Base-by-base conservation (phyloP, 1,284 basidiomycete genomes). In the Leccinum pallidistipes region DNA sequence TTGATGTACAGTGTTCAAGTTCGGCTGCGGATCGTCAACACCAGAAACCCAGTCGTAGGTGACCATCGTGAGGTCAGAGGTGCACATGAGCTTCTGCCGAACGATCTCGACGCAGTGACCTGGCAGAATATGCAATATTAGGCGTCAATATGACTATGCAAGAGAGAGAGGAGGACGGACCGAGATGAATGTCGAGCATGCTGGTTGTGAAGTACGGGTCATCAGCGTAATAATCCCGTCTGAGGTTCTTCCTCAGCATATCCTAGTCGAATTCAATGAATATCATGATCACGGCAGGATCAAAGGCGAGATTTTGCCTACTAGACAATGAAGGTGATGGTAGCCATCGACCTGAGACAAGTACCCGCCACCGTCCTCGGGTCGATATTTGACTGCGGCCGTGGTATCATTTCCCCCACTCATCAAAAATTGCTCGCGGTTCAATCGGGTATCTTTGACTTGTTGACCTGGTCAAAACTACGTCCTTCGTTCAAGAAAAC, bases 31-130 rank as follows among this genome's bases (percentile, higher is more conserved):
- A 27, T 29, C 5, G 5, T 31, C 51, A 12, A 45, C 8, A 43
- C 49, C 51, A n/a, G 50, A 38, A 7, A 32, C 40, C 51, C 38
- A 58, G 40, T 53, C 40, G 5, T 54, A 54, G 5, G 2, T 58
- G 29, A 45, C 12, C 38, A 54, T 45, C 14, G 57, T 58, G 16
- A 58, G 51, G 9, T 54, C 57, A 2, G 38, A 16, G 38, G 57
- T 58, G 38, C 51, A 58, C 51, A 58, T 58, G 11, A 54, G 51
- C 18, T 58, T 58, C 16, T 54, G 51, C 7, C 50, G 50, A 40
- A 58, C 2, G 2, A 58, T 54, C 3, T 58, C 57, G 18, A 58
- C 8, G 45, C 57, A 58, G 9, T 58, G 57, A 18, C 18, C 31
- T 31, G 31, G 9, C 7, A 9, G 31, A 31, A 31, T 31, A 31